These are phyloP conservation scores for Tilletia walkeri DNA, from an alignment of 1,284 basidiomycete genomes.

Conservation along the genomic window DNA sequence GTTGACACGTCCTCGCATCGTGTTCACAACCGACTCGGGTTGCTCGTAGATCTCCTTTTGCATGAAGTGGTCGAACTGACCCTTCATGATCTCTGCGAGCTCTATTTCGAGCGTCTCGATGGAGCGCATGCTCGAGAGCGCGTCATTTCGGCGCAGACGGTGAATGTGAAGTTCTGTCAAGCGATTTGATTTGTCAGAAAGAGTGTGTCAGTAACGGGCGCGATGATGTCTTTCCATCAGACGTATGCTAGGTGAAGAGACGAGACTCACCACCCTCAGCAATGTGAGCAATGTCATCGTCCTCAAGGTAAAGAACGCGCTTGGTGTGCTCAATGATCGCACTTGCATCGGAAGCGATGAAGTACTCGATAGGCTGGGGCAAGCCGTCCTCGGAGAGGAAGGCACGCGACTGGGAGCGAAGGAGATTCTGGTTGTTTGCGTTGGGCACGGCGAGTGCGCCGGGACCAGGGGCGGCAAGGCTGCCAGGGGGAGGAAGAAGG, in stretches of 20 bases:
- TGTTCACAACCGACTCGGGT: slow-evolving; percentile 99
- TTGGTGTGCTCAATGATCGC: slow-evolving; percentile 99
- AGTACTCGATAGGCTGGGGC: slow-evolving; percentile 99
- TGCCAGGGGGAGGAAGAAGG: slow-evolving; percentile 68
- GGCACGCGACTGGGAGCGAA: slow-evolving; percentile 91
- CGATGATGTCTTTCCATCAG: slow-evolving; percentile 16
- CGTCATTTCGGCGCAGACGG: slow-evolving; percentile 84
- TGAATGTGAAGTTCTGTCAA: slow-evolving; percentile 86
- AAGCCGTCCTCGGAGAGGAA: slow-evolving; percentile 98
- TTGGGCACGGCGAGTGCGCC: slow-evolving; percentile 45
- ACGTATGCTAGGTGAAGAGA: background rate
- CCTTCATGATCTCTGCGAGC: slow-evolving; percentile 99
- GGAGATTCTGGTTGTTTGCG: slow-evolving; percentile 65
- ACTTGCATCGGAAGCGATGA: slow-evolving; percentile 94
- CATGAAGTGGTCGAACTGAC: slow-evolving; percentile 99
- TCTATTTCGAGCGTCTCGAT: slow-evolving; percentile 99
- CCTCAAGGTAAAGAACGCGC: slow-evolving; percentile 96
- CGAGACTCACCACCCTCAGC: slow-evolving; percentile 67
- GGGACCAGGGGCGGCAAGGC: slow-evolving; percentile 45
- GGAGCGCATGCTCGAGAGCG: slow-evolving; percentile 76
- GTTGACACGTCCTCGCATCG: slow-evolving; percentile 99
- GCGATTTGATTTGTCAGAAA: background rate
- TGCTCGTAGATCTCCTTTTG: slow-evolving; percentile 99
- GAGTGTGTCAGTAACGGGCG: background rate
- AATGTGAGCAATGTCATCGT: slow-evolving; percentile 98